These are phyloP conservation scores for Polytrichum commune DNA, from an alignment of 225 moss, liverwort and hornwort genomes.

Conservation along the genomic window DNA sequence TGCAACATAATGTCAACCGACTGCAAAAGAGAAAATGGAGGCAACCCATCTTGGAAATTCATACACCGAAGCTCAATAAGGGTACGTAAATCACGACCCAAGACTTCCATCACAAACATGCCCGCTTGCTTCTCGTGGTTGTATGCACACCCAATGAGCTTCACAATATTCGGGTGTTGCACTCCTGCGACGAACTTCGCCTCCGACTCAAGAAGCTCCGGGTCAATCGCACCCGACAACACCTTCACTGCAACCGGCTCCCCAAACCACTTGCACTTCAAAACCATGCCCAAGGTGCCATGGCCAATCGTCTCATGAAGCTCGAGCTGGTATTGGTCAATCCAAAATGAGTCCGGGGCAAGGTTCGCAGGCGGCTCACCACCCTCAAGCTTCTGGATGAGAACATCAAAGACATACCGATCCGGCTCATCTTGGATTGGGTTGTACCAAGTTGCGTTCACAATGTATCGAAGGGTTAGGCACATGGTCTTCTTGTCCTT, in stretches of 20 bases:
- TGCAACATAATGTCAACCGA: conserved; percentile 54
- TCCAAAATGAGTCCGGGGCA: conserved; percentile 50
- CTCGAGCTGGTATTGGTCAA: conserved; percentile 53
- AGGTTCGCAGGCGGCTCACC: conserved; percentile 13
- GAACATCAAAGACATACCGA: conserved; percentile 42
- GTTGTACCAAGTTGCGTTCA: conserved; percentile 53
- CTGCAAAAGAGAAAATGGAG: conserved; percentile 46
- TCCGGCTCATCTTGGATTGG: conserved; percentile 52
- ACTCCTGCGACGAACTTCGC: conserved; percentile 31
- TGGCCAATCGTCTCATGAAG: conserved; percentile 43
- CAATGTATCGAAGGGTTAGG: conserved; percentile 42
- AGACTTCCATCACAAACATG: conserved; percentile 54
- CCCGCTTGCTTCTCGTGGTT: conserved; percentile 39
- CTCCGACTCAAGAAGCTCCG: conserved; percentile 29
- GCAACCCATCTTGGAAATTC: conserved; percentile 21
- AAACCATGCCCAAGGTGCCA: conserved; percentile 39
- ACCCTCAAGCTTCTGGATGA: conserved; percentile 45
- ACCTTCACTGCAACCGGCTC: conserved; percentile 56
- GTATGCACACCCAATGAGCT: conserved; percentile 49
- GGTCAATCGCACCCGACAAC: conserved; percentile 24
- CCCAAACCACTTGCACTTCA: conserved; percentile 57
- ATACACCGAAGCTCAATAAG: conserved; percentile 41
- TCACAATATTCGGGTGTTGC: conserved; percentile 55
- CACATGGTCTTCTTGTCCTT: conserved; percentile 60
- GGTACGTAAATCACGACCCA: conserved; percentile 46